Percentiles rank a stretch among this genome's conserved stretches.
Conservation (phyloP, 192 early-diverging fungal species). For the Coemansia sp. region DNA sequence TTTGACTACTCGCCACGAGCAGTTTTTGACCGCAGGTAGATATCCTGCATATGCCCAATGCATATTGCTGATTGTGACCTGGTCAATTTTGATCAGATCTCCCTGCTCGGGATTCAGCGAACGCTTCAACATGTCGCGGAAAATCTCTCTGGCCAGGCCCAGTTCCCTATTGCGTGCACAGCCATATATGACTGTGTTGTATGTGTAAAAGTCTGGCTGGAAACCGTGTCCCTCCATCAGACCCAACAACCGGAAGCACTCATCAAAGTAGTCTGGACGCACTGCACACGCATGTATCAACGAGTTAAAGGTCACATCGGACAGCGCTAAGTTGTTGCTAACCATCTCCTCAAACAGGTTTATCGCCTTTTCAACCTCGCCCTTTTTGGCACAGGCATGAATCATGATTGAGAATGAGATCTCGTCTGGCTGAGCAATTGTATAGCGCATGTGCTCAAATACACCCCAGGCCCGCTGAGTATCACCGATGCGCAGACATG, state of each 20-base stretch:
- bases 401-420: conserved; percentile 88
- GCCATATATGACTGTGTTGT: conserved; percentile 76
- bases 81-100: conserved; percentile 58
- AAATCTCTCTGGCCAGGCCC: conserved; percentile 62
- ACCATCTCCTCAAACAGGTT: conserved; percentile 91
- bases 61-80: conserved; percentile 65
- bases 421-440: conserved; percentile 75
- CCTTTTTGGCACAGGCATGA: conserved; percentile 79
- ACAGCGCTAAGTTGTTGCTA: conserved; percentile 64
- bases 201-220: conserved; percentile 73
- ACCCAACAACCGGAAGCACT: conserved; percentile 74
- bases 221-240: conserved; percentile 87
- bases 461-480: conserved; percentile 82
- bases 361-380: conserved; percentile 86
- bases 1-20: conserved; percentile 40
- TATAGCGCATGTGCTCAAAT: conserved; percentile 83
- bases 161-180: conserved; percentile 77
- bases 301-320: conserved; percentile 83
- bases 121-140: conserved; percentile 58
- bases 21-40: conserved; percentile 33
- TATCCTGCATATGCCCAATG: conserved; percentile 67
- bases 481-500: conserved; percentile 71
- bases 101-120: conserved; percentile 37
- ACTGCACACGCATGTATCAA: conserved; percentile 81
- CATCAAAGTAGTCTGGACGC: conserved; percentile 79